Evolutionary conservation across 768 basidiomycete genomes (phyloP), one percentile per base, ranked within the genome.

Genomic region (Exsudoporus frostii): DNA sequence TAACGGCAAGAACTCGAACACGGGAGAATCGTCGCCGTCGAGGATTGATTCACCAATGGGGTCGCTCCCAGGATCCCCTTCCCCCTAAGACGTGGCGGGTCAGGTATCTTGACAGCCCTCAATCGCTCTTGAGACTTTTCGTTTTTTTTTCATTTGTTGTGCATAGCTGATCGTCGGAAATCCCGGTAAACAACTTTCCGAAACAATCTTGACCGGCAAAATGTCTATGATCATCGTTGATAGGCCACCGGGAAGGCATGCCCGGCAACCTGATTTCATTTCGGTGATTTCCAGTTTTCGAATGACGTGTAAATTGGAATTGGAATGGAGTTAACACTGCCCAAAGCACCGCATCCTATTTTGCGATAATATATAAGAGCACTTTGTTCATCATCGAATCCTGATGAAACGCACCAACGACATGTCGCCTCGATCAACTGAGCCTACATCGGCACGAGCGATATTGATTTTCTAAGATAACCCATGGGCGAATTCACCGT

Each of bases 241-340:
- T 54, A 37, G 44, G 46, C 38, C 34, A 24, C 48, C 55, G 41
- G 51, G 32, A 19, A 44, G 38, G 14, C 19, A 61, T 38, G 38
- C 24, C 51, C 47, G 56, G 50, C 15, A 51, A 54, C 50, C 37
- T 45, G 55, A 56, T 57, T 64, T 67, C 62, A 67, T 67, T 61
- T 59, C 65, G 65, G 65, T 54, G 55, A 65, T 59, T 48, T 54
- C 65, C 65, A 52, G 48, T 24, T 36, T 45, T 33, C 36, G 43
- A 38, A 45, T 38, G 22, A 32, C 50, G 13, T n/a, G 29, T 48
- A 37, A 30, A 30, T 30, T 39, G 37, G 49, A 19, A 42, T 50
- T 40, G 46, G 48, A 45, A 54, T 48, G 45, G 42, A 32, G 38
- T 11, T 30, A 48, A 48, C 42, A 19, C 48, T 47, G 45, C 32